Conservation (phyloP, 106 monocot species). For the Dendrobium officinale region DNA sequence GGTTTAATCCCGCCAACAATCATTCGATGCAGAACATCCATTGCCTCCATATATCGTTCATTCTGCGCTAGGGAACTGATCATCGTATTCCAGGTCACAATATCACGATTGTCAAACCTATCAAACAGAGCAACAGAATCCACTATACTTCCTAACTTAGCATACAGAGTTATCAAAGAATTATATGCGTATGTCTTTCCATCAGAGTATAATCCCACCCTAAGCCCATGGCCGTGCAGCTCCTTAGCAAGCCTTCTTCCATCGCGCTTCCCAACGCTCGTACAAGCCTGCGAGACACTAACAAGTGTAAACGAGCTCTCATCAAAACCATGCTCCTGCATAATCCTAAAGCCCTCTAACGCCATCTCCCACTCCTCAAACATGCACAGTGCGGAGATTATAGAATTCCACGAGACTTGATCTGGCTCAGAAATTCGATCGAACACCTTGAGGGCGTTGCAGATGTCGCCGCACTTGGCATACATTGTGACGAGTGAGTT, state of each 20-base stretch:
- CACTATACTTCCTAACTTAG: conserved; percentile 49
- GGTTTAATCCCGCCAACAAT: conserved; percentile 31
- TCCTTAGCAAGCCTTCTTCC: conserved; percentile 52
- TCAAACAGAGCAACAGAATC: conserved; percentile 58
- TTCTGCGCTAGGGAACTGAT: conserved; percentile 65
- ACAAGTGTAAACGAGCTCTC: conserved; percentile 82
- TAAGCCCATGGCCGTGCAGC: conserved; percentile 53
- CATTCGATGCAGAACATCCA: conserved; percentile 37
- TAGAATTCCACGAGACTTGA: conserved; percentile 76
- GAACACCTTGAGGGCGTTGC: conserved; percentile 53
- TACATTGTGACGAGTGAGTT: conserved; percentile 92
- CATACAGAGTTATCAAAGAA: conserved; percentile 70
- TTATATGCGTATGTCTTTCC: conserved; percentile 54
- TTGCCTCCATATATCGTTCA: conserved; percentile 23
- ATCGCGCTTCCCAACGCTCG: conserved; percentile 25
- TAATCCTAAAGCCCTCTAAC: conserved; percentile 35
- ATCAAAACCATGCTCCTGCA: conserved; percentile 26
- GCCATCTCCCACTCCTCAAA: conserved; percentile 63
- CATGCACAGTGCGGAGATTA: conserved; percentile 62
- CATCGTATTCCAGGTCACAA: conserved; percentile 89
- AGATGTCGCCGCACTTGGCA: conserved; percentile 78
- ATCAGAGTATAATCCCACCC: conserved; percentile 41
- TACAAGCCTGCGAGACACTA: conserved; percentile 43
- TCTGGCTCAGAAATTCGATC: conserved; percentile 52
- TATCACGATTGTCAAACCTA: conserved; percentile 24